phyloP scores from a whole-genome alignment of 2,329 filamentous ascomycete genomes.

The Plectosphaerella sp. region DNA sequence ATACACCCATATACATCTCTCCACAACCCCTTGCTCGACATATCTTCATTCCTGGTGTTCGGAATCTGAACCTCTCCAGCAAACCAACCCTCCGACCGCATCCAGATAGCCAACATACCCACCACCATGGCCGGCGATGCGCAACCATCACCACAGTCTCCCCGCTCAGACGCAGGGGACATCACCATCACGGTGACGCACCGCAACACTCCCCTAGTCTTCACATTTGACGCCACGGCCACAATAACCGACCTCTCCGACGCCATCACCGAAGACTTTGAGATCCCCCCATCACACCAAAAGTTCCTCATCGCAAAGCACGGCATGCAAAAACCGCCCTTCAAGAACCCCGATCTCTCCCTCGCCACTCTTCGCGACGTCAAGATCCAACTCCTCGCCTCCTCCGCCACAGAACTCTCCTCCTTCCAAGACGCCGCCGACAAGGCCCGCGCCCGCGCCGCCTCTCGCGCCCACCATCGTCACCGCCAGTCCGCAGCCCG shows the following conservation, averaged over 20 bases:
- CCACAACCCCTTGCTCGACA: not conserved
- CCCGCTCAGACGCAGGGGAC: conserved; percentile 17
- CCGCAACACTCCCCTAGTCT: conserved; percentile 38
- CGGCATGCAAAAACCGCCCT: conserved; percentile 60
- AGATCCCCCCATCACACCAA: conserved; percentile 59
- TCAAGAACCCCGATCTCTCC: conserved; percentile 51
- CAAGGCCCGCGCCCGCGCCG: conserved; percentile 42
- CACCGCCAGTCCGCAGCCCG: conserved; percentile 24
- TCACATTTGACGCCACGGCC: conserved; percentile 38
- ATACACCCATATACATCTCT: not conserved
- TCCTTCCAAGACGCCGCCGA: conserved; percentile 47
- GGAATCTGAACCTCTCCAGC: not conserved
- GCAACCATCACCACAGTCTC: conserved; percentile 6
- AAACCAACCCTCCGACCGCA: not conserved
- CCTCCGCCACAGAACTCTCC: conserved; percentile 54
- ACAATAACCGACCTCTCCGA: conserved; percentile 56
- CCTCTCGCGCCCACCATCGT: conserved; percentile 27
- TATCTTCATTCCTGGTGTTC: not conserved
- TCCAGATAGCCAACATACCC: not conserved
- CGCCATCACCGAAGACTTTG: conserved; percentile 50
- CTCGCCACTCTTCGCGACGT: conserved; percentile 46
- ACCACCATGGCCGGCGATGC: conserved; percentile 9
- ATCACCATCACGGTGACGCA: conserved; percentile 42
- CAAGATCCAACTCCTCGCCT: conserved; percentile 63
- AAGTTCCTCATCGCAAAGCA: conserved; percentile 65